Percentiles rank a stretch among this genome's conserved stretches.
These are phyloP conservation scores for Millerozyma miso DNA, from an alignment of 805 yeast species.

Conservation along the genomic window DNA sequence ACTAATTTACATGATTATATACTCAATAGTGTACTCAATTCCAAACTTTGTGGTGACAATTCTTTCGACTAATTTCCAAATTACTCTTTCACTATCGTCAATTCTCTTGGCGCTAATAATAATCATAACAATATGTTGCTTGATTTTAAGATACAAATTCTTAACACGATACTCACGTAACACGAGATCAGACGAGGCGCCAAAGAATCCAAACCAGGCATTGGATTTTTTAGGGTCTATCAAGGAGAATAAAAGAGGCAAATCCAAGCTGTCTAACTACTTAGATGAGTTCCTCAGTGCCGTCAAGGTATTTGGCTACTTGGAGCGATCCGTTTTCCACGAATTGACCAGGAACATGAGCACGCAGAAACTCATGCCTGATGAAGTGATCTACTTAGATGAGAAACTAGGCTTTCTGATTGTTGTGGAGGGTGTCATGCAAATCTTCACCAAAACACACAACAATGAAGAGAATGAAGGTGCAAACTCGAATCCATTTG, in stretches of 20 bases:
- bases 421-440: constrained; percentile 87
- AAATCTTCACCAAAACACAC: constrained; percentile 60
- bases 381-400: constrained; percentile 71
- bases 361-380: constrained; percentile 74
- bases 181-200: constrained; percentile 37
- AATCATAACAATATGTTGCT: constrained; percentile 33
- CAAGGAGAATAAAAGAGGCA: constrained; percentile 21
- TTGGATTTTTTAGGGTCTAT: constrained; percentile 43
- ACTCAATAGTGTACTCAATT: constrained; percentile 12
- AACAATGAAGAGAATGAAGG: constrained; percentile 7
- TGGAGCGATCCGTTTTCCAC: constrained; percentile 86
- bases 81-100: constrained; percentile 50
- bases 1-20: constrained; percentile 14
- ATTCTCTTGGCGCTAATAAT: constrained; percentile 30
- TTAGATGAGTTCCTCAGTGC: constrained; percentile 88
- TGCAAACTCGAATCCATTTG: neutral
- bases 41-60: constrained; percentile 12
- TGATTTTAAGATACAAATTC: constrained; percentile 57
- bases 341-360: constrained; percentile 90
- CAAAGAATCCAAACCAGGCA: constrained; percentile 36
- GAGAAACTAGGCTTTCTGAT: constrained; percentile 82
- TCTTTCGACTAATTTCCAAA: constrained; percentile 41
- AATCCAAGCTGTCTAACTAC: constrained; percentile 49
- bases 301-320: constrained; percentile 88
- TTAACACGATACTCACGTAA: constrained; percentile 55